Evolutionary conservation across 2,329 filamentous ascomycete genomes (phyloP), one percentile per base, ranked within the genome.

Genomic region (Colletotrichum sp.): DNA sequence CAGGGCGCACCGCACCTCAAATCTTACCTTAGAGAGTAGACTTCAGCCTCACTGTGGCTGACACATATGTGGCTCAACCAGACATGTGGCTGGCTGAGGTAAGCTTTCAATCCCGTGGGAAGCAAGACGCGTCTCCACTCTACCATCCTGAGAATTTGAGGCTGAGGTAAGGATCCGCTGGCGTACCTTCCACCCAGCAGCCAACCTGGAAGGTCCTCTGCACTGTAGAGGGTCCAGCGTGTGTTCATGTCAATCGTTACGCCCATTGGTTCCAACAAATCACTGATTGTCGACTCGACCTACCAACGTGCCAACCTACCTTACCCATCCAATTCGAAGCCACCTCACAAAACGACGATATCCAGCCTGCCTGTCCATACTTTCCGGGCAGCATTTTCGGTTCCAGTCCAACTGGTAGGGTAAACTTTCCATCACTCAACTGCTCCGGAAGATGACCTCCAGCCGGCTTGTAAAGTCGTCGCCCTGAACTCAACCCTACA

Each of bases 401-500:
- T 52, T 52, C 43, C 6, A 52, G 12, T 21, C 43, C n/a, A 21
- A 9, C 52, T 24, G 18, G 36, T 24, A 52, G 16, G 57, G 21
- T 21, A 28, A n/a, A 61, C 16, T 48, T 16, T 15, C 9, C 26
- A n/a, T 39, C 21, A 34, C 32, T 48, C 32, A 9, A 12, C 13
- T 28, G 36, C 15, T 32, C 52, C 36, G 16, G 26, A 76, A 69
- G 28, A 76, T 76, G 74, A 74, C 59, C 70, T 36, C 36, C 64
- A 36, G 48, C 21, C 59, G 28, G 59, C 65, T 52, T 43, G 55
- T 52, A 48, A 43, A 65, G 18, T 34, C 18, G 64, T 65, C 24
- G 43, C 70, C 65, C 28, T 73, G 43, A 52, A 69, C 15, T 39
- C 43, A 75, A 48, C 64, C 21, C 18, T 68, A n/a, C 69, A 72